Base-by-base conservation (phyloP, 345 rosid species). In the Populus simonii region DNA sequence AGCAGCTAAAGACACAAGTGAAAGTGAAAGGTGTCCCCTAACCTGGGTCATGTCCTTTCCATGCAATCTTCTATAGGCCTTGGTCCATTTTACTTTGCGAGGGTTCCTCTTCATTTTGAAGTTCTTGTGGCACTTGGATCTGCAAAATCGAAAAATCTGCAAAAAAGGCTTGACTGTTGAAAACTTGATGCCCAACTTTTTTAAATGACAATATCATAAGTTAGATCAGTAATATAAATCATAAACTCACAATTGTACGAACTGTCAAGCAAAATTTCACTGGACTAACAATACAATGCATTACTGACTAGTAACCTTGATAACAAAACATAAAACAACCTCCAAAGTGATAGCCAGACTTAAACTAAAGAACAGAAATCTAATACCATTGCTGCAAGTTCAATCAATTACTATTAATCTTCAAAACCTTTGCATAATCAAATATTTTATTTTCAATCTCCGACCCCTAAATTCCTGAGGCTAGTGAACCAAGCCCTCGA, bases 101-200 rank as follows among this genome's bases (percentile, higher is more conserved):
- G 98, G 99, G 80, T 94, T 96, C 79, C 98, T 94, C 92, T 96
- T 96, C 99, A 94, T 96, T 85, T 96, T 96, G 76, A 94, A 91
- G 80, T 94, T 94, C 83, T 94, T 94, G 82, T 94, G 97, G 84
- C 97, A 92, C 80, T 91, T 90, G 10, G 94, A 94, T 85, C 97
- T 85, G 84, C 96, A 96, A 83, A 96, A 96, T 39, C 93, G 80
- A 84, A 94, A 96, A 53, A 96, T 85, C 98, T 94, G 84, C 88
- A 83, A 61, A 73, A 63, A 73, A 63, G 39, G 66, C 39, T 27
- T 70, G 51, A 7, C 18, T 1, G 43, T 74, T 29, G 74, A 78
- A 70, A 66, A 31, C 35, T 38, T 45, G 70, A 16, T 20, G 13
- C 45, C 75, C 41, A 20, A 61, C 12, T 22, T 36, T 12, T 11